Evolutionary conservation across 2,329 filamentous ascomycete genomes (phyloP), one percentile per base, ranked within the genome.

Genomic region (Macrophomina phaseolina): DNA sequence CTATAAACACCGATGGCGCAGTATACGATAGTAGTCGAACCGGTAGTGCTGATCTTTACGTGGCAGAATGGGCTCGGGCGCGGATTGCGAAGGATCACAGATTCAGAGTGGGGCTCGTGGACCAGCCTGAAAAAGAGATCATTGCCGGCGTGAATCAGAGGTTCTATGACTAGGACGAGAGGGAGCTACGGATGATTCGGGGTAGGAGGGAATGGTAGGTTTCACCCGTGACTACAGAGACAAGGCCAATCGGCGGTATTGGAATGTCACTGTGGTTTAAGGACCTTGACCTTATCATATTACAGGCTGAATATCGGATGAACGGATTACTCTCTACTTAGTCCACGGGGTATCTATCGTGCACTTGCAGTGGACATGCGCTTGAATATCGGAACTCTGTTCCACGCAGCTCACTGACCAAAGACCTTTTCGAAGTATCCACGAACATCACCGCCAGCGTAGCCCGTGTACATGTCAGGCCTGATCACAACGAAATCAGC

Each of bases 401-500:
- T 38, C 36, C 36, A 12, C 6, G 36, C 36, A 38, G 36, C 30
- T 53, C 23, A 58, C 32, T 32, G 42, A 30, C 28, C 12, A 23
- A 67, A 67, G 23, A 63, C 34, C 38, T 34, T 32, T n/a, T 67
- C 48, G 8, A 67, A 63, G 28, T 67, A 67, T 23, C 56, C 58
- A 12, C 38, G 12, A 9, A 62, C 45, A 23, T 67, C 56, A 28
- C 36, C 46, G 12, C 65, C 65, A 8, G 56, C 65, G n/a, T 67
- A 67, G 16, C 65, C 65, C 4, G 48, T 63, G 49, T 67, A 67
- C 56, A 63, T 63, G 40, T 67, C 65, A 1, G 65, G 65, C 40
- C 65, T 16, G 5, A 67, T 34, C 1, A 67, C 56, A 1, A 67
- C 58, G 23, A 62, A 67, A 0, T 48, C 65, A n/a, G 34, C 56